Percentiles rank a stretch among this genome's conserved stretches.
These are phyloP conservation scores for Penicillium daleae DNA, from an alignment of 495 filamentous ascomycete species.

Conservation along the genomic window DNA sequence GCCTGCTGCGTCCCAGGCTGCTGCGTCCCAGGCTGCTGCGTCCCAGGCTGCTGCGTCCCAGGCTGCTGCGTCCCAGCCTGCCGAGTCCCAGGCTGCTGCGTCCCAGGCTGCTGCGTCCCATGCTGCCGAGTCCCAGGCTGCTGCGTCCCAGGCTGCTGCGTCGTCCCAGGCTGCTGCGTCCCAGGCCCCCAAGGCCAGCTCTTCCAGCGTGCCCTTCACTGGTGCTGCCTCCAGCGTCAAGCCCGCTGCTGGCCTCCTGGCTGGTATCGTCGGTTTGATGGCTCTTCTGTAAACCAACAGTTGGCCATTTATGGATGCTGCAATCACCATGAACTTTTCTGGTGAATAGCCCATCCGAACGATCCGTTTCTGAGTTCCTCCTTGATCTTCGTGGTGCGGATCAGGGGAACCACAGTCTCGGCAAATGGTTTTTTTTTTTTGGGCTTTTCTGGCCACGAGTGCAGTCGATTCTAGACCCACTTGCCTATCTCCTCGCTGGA, in stretches of 20 bases:
- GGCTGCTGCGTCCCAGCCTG: slow-evolving; percentile 17
- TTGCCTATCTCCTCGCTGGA: slow-evolving; percentile 13
- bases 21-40: background rate
- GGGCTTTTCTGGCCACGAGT: slow-evolving; percentile 13
- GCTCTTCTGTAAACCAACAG: slow-evolving; percentile 42
- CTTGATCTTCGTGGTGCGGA: slow-evolving; percentile 28
- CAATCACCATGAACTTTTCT: slow-evolving; percentile 2
- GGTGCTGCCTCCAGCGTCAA: slow-evolving; percentile 41
- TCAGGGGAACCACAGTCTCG: slow-evolving; percentile 8
- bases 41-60: too few species aligned
- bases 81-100: slow-evolving; percentile 1
- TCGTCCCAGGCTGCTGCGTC: slow-evolving; percentile 11
- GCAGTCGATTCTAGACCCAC: slow-evolving; percentile 21
- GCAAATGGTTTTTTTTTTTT: slow-evolving; percentile 11
- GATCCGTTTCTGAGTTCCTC: slow-evolving; percentile 9
- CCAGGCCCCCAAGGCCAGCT: slow-evolving; percentile 14
- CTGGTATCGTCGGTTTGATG: slow-evolving; percentile 45
- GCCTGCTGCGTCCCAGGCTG: slow-evolving; percentile 15
- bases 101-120: too few species aligned
- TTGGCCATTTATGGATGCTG: slow-evolving; percentile 5
- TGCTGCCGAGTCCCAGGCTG: too few species aligned
- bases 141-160: slow-evolving; percentile 12
- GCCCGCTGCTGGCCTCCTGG: slow-evolving; percentile 43
- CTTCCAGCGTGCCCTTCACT: slow-evolving; percentile 29
- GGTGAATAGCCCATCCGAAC: background rate